Base-by-base conservation (phyloP, 495 filamentous ascomycete genomes). In the Corynascus novoguineensis region DNA sequence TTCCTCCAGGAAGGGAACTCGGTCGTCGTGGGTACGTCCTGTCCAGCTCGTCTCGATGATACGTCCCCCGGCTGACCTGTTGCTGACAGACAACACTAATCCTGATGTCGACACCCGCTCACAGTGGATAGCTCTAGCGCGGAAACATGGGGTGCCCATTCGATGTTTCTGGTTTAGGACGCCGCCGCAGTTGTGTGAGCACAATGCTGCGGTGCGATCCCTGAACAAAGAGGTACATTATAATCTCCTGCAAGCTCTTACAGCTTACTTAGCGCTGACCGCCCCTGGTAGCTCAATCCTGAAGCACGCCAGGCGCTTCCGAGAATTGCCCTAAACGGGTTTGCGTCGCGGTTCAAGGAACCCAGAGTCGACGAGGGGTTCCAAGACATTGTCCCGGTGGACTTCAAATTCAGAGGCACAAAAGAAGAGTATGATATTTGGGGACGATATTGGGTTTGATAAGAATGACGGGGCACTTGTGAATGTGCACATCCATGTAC, bases 131-230 rank as follows among this genome's bases (percentile, higher is more conserved):
- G 74, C 81, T 9, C 72, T 97, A 21, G 90, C 90, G 15, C 79
- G 74, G 50, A 85, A 87, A 50, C 71, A 85, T 48, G 72, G 80
- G 1, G 77, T 92, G 3, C 88, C 87, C 0, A 87, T 96, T 55
- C 86, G 95, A 27, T 95, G 92, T 64, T 72, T 97, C 5, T 86
- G 88, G 62, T 96, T 98, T 71, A 87, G 86, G 46, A 83, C 89
- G 15, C 71, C 83, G 1, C 64, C 82, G 10, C 78, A 80, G 35
- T 61, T 97, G 5, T 96, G 91, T 71, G 81, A 87, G 67, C 93
- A 98, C 71, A 97, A 98, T 65, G 87, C 93, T 65, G 83, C 83
- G 0, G 90, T 95, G 29, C 81, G 93, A 61, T 84, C 89, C 0
- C 73, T 92, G 50, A 90, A 89, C 59, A 73, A 77, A 25, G 53